Evolutionary conservation across 306 rosid genomes (phyloP).

Genomic region (Albizia julibrissin): DNA sequence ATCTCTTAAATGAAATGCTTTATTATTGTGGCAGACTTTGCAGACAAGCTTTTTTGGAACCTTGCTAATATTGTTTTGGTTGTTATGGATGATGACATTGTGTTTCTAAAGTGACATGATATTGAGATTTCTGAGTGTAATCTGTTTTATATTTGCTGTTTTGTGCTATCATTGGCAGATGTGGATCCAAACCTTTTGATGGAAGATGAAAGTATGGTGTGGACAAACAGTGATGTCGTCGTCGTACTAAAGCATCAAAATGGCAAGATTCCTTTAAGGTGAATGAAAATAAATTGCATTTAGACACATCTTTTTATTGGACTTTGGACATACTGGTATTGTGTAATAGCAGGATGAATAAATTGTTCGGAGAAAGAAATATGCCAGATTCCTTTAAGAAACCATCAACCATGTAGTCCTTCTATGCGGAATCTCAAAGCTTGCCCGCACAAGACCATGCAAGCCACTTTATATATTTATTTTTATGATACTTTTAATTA

Average conservation of each 20-base stretch:
- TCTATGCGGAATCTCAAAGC: slow-evolving; percentile 10
- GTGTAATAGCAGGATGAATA: slow-evolving; percentile 17
- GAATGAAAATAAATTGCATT: slow-evolving; percentile 40
- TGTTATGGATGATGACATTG: slow-evolving; percentile 6
- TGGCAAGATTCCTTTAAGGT: slow-evolving; percentile 88
- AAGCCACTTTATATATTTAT: slow-evolving; percentile 13
- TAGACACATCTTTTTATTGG: not conserved
- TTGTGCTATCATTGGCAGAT: slow-evolving; percentile 91
- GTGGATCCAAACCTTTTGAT: slow-evolving; percentile 89
- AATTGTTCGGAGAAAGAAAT: not conserved
- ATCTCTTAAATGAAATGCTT: slow-evolving; percentile 20
- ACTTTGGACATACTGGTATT: not conserved
- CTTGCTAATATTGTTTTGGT: not conserved
- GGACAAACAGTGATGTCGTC: slow-evolving; percentile 91
- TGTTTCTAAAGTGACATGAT: slow-evolving; percentile 27
- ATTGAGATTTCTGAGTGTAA: slow-evolving; percentile 24
- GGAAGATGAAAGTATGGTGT: slow-evolving; percentile 95
- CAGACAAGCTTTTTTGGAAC: not conserved
- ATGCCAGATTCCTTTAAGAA: slow-evolving; percentile 25
- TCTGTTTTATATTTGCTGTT: slow-evolving; percentile 50
- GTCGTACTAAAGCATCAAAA: slow-evolving; percentile 94
- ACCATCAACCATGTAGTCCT: slow-evolving; percentile 15
- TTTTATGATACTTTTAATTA: not conserved
- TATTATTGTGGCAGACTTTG: slow-evolving; percentile 27
- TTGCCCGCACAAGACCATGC: not conserved